A percentile compares a stretch with the other conserved stretches of the same genome.
These are phyloP conservation scores for Ceratocystis colombiana DNA, from an alignment of 2,329 filamentous ascomycete species.

Conservation along the genomic window DNA sequence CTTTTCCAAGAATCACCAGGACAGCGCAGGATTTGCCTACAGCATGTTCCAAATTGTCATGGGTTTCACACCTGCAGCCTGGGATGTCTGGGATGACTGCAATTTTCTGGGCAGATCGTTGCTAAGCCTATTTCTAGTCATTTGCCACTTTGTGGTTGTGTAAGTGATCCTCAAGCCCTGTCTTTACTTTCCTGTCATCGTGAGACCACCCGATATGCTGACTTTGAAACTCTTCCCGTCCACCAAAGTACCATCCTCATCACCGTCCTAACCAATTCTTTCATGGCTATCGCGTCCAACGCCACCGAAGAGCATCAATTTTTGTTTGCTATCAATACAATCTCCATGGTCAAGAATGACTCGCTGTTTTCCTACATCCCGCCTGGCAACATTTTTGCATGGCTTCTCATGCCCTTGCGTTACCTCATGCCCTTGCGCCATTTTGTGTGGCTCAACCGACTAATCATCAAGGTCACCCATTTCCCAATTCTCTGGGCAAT, in stretches of 20 bases:
- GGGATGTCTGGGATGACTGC: slow-evolving; percentile 76
- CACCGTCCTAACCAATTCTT: slow-evolving; percentile 91
- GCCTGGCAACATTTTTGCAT: slow-evolving; percentile 82
- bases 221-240: neutral
- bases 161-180: slow-evolving; percentile 33
- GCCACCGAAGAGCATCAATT: slow-evolving; percentile 89
- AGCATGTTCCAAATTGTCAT: slow-evolving; percentile 88
- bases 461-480: slow-evolving; percentile 82
- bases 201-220: neutral
- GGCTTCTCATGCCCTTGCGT: slow-evolving; percentile 73
- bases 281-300: slow-evolving; percentile 89
- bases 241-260: slow-evolving; percentile 66
- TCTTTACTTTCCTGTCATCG: neutral
- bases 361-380: slow-evolving; percentile 88
- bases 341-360: slow-evolving; percentile 98
- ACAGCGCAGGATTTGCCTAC: slow-evolving; percentile 68
- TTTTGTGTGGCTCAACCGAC: slow-evolving; percentile 81
- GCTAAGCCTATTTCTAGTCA: slow-evolving; percentile 75
- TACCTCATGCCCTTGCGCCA: slow-evolving; percentile 68
- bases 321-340: slow-evolving; percentile 90
- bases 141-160: slow-evolving; percentile 90
- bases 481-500: slow-evolving; percentile 79
- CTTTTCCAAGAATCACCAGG: slow-evolving; percentile 60
- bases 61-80: slow-evolving; percentile 91
- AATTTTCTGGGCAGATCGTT: slow-evolving; percentile 68